A percentile compares a stretch with the other conserved stretches of the same genome.
Evolutionary conservation across 23 red algal genomes (phyloP).

Genomic region (Agarophyton chilense): DNA sequence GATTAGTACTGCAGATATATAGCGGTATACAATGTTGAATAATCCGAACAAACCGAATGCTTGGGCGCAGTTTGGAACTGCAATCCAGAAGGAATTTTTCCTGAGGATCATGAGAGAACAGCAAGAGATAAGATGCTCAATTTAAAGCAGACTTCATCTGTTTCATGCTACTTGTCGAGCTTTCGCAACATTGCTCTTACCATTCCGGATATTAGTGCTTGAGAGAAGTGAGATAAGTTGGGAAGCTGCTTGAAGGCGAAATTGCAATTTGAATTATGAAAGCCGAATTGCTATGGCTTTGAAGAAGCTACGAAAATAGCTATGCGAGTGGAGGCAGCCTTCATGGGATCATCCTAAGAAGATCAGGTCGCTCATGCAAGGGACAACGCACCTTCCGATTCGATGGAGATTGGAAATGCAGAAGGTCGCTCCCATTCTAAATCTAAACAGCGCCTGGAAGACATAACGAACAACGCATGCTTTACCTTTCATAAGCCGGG

Average conservation of each 20-base stretch:
- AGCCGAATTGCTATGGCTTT: background rate
- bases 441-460: background rate
- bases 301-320: background rate
- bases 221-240: conserved; percentile 2
- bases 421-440: background rate
- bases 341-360: background rate
- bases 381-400: no score
- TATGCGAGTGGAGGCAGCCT: background rate
- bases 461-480: conserved; percentile 20
- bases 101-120: background rate
- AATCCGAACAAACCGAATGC: background rate
- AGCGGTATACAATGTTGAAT: background rate
- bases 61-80: background rate
- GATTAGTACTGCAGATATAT: no score
- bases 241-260: background rate
- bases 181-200: background rate
- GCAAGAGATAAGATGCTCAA: background rate
- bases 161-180: background rate
- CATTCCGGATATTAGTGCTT: background rate
- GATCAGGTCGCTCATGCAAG: no score
- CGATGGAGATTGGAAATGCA: conserved; percentile 2
- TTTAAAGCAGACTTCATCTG: background rate
- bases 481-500: background rate
- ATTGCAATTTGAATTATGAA: background rate
- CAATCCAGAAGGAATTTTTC: background rate